These are phyloP conservation scores for Citrus cavaleriei DNA, from an alignment of 345 rosid species.

Conservation along the genomic window DNA sequence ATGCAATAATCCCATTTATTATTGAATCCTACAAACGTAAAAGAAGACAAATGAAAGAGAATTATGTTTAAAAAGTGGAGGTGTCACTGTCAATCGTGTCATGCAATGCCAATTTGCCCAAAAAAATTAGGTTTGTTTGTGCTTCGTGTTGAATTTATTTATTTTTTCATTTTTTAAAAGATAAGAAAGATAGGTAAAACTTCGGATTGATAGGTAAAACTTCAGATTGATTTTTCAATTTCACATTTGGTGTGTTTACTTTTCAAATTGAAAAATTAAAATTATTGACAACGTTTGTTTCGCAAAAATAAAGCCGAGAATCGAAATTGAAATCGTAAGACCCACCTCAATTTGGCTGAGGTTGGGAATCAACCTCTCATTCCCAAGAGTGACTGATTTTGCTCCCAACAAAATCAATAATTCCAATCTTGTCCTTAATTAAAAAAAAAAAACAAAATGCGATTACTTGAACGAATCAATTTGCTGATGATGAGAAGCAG, in stretches of 20 bases:
- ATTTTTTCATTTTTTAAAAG: too few species aligned
- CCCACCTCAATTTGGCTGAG: rapidly evolving
- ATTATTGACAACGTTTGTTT: too few species aligned
- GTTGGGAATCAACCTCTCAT: too few species aligned
- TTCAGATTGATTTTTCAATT: too few species aligned
- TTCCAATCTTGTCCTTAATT: too few species aligned
- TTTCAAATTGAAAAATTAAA: rapidly evolving
- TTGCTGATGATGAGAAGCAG: too few species aligned
- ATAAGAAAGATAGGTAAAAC: too few species aligned
- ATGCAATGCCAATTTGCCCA: not conserved
- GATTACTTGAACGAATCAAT: too few species aligned
- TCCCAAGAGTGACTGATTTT: rapidly evolving
- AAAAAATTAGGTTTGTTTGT: not conserved
- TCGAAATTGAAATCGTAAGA: rapidly evolving
- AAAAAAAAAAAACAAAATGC: too few species aligned
- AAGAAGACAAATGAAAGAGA: not conserved
- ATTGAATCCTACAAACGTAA: not conserved
- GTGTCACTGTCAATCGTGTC: not conserved
- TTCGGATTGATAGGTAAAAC: too few species aligned
- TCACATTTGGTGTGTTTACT: too few species aligned
- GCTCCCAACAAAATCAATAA: too few species aligned
- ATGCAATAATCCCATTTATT: not conserved
- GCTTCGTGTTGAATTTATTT: not conserved
- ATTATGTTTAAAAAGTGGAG: not conserved
- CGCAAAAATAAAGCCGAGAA: rapidly evolving